A percentile compares a stretch with the other conserved stretches of the same genome.
Evolutionary conservation across 2,329 filamentous ascomycete species (phyloP).

Genomic region (Didymella pinodella): DNA sequence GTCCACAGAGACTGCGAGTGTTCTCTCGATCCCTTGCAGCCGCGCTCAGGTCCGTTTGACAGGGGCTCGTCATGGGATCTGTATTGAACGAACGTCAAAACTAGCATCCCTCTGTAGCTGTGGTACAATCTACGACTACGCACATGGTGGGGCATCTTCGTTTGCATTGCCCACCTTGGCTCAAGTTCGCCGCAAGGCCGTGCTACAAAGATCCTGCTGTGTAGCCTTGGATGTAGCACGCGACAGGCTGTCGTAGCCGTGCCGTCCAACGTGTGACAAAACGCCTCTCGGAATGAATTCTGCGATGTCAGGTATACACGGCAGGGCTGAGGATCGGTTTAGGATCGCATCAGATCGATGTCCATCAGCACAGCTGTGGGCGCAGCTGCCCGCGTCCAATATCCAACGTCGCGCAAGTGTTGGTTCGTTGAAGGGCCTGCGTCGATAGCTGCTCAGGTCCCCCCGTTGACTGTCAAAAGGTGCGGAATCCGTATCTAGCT

Average conservation of each 20-base stretch:
- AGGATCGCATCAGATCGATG: slow-evolving; percentile 28
- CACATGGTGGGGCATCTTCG: slow-evolving; percentile 26
- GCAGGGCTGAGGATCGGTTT: slow-evolving; percentile 28
- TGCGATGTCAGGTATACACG: slow-evolving; percentile 26
- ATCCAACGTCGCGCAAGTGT: not conserved
- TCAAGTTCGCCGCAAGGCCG: slow-evolving; percentile 26
- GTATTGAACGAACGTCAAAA: slow-evolving; percentile 30
- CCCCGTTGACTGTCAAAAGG: not conserved
- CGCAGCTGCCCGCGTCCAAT: slow-evolving; percentile 21
- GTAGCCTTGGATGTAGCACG: slow-evolving; percentile 28
- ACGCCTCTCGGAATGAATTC: slow-evolving; percentile 34
- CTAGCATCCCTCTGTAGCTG: slow-evolving; percentile 25
- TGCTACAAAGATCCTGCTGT: slow-evolving; percentile 24
- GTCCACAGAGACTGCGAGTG: not conserved
- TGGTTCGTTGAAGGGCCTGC: not conserved
- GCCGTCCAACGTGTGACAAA: slow-evolving; percentile 37
- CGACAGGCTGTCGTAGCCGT: slow-evolving; percentile 31
- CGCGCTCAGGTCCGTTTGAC: slow-evolving; percentile 20
- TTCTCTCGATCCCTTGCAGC: slow-evolving; percentile 26
- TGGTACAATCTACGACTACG: slow-evolving; percentile 13
- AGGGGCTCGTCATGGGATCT: slow-evolving; percentile 15
- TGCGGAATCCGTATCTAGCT: not conserved
- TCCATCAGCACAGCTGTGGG: not conserved
- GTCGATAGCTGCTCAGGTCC: not conserved
- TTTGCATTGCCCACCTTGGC: slow-evolving; percentile 31